Base-by-base conservation (phyloP, 2,329 filamentous ascomycete species). In the Septoria petroselini region DNA sequence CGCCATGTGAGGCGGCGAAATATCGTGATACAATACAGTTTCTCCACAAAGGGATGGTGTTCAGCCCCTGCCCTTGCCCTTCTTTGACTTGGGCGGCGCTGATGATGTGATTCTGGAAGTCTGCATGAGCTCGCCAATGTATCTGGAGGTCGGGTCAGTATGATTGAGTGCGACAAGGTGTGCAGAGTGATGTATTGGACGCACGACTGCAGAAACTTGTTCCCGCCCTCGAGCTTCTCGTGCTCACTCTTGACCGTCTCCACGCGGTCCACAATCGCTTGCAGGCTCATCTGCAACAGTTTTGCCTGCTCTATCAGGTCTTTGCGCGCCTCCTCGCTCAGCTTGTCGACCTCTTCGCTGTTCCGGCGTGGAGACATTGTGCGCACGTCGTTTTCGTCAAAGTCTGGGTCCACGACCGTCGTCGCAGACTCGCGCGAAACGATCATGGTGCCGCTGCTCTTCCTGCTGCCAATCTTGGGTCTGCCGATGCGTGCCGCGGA, bases 71-170 rank as follows among this genome's bases (percentile, higher is more conserved):
- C 58, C 60, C 41, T 61, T 63, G 47, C 58, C 58, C 62, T 77
- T 81, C 25, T 46, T 41, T 56, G 70, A 69, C 63, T 79, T 79
- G 29, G 72, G 71, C 44, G 76, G 75, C 48, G 73, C 73, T 29
- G 76, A 71, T 3, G 74, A 73, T n/a, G 73, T 76, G 63, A 83
- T 76, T 64, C 82, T 82, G 61, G 75, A 78, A 60, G 80, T 83
- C 63, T 88, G 88, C 81, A 95, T 97, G 48, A 97, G 78, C 65
- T 95, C 91, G 58, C 91, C 91, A 63, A 97, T 97, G 68, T 97
- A 97, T 70, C 95, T 95, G 53, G 94, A 47, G 9, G 3, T 63
- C 3, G n/a, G 11, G 18, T 54, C 25, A 59, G 55, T 29, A 12
- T 12, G 7, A 12, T n/a, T n/a, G n/a, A n/a, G n/a, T n/a, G n/a